Percentiles rank a stretch among this genome's conserved stretches.
Conservation (phyloP, 2,329 filamentous ascomycete genomes). For the Zymoseptoria pseudotritici region DNA sequence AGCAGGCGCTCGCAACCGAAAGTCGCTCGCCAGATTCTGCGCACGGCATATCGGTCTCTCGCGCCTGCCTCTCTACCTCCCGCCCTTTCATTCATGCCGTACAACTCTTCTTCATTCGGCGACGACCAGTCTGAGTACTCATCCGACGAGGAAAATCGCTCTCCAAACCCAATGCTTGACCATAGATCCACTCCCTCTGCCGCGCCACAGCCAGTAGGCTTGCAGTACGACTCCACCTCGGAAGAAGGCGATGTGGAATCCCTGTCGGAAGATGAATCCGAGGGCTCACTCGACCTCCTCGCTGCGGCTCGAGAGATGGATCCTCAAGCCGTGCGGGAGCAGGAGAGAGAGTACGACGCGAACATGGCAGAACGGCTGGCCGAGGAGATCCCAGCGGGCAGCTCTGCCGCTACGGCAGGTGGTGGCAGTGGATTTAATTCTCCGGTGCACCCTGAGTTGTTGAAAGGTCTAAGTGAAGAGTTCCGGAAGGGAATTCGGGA, state of each 20-base stretch:
- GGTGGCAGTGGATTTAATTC: constrained; percentile 43
- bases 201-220: constrained; percentile 27
- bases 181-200: constrained; percentile 21
- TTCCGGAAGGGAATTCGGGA: constrained; percentile 16
- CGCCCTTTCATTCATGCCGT: constrained; percentile 36
- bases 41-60: constrained; percentile 60
- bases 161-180: constrained; percentile 13
- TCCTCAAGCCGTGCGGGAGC: constrained; percentile 33
- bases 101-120: constrained; percentile 27
- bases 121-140: constrained; percentile 28
- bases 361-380: constrained; percentile 41
- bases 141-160: constrained; percentile 30
- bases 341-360: constrained; percentile 42
- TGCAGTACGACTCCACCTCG: constrained; percentile 22
- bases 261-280: constrained; percentile 27
- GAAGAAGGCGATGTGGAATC: constrained; percentile 26
- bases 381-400: constrained; percentile 43
- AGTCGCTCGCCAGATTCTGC: constrained; percentile 51
- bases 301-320: constrained; percentile 38
- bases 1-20: not conserved
- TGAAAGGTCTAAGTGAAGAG: constrained; percentile 12
- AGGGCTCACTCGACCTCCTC: constrained; percentile 39
- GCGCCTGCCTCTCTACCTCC: constrained; percentile 39
- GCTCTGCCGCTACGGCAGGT: constrained; percentile 41
- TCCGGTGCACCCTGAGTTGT: constrained; percentile 22